These are phyloP conservation scores for Yarrowia bubula DNA, from an alignment of 805 yeast species.

Conservation along the genomic window DNA sequence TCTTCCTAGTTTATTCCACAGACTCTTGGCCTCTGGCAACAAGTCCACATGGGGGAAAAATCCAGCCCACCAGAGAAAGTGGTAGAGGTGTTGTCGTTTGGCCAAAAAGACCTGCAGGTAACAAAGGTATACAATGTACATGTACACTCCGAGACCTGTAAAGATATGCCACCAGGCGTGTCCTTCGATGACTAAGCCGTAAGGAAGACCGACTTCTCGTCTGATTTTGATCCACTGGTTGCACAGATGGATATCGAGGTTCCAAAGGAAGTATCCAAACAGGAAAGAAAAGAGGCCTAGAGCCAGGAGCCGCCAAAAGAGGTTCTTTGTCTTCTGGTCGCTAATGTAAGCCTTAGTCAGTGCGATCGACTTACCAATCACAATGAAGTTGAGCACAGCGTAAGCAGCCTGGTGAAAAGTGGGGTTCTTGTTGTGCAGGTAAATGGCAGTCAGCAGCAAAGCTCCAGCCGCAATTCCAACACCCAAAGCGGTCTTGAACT, in stretches of 20 bases:
- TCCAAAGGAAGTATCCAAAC: slow-evolving; percentile 83
- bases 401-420: slow-evolving; percentile 86
- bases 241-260: slow-evolving; percentile 81
- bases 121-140: slow-evolving; percentile 75
- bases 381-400: slow-evolving; percentile 70
- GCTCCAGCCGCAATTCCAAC: slow-evolving; percentile 53
- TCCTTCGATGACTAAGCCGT: slow-evolving; percentile 81
- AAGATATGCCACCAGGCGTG: slow-evolving; percentile 94
- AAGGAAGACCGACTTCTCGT: slow-evolving; percentile 72
- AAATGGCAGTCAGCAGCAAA: slow-evolving; percentile 62
- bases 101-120: slow-evolving; percentile 65
- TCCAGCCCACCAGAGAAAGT: slow-evolving; percentile 57
- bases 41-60: slow-evolving; percentile 49
- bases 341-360: slow-evolving; percentile 55
- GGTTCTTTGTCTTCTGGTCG: slow-evolving; percentile 47
- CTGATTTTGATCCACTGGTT: slow-evolving; percentile 54
- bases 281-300: slow-evolving; percentile 63
- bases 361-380: slow-evolving; percentile 58
- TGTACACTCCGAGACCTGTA: slow-evolving; percentile 77
- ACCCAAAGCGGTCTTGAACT: slow-evolving; percentile 48
- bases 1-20: slow-evolving; percentile 21
- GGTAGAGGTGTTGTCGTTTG: slow-evolving; percentile 55
- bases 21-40: slow-evolving; percentile 27
- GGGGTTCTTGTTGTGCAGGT: slow-evolving; percentile 74
- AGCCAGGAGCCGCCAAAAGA: slow-evolving; percentile 55